phyloP scores from a whole-genome alignment of 768 basidiomycete species.

The Suillus fuscotomentosus region DNA sequence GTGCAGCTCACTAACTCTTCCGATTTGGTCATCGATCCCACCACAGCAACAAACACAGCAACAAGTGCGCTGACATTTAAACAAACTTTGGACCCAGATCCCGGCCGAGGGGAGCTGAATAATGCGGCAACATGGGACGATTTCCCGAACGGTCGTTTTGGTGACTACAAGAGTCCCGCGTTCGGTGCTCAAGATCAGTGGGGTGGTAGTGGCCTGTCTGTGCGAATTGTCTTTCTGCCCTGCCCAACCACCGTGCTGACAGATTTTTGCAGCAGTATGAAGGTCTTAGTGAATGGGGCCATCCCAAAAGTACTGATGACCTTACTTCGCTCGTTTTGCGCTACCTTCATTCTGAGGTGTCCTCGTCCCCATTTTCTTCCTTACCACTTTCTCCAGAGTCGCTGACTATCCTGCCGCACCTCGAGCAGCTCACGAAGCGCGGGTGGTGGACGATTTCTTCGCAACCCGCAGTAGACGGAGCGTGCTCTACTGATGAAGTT shows the following conservation, averaged over 20 bases:
- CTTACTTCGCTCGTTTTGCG: slow-evolving; percentile 77
- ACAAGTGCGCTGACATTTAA: slow-evolving; percentile 51
- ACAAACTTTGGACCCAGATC: slow-evolving; percentile 51
- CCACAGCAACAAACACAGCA: slow-evolving; percentile 62
- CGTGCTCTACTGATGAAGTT: slow-evolving; percentile 65
- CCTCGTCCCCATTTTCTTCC: slow-evolving; percentile 87
- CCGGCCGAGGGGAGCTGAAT: slow-evolving; percentile 71
- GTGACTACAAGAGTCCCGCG: slow-evolving; percentile 96
- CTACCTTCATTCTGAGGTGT: slow-evolving; percentile 71
- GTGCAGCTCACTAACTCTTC: slow-evolving; percentile 29
- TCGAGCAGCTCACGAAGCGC: slow-evolving; percentile 70
- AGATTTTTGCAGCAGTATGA: slow-evolving; percentile 48
- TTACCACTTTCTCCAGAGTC: slow-evolving; percentile 83
- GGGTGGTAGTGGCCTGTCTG: slow-evolving; percentile 66
- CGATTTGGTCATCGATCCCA: slow-evolving; percentile 58
- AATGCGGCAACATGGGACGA: slow-evolving; percentile 87
- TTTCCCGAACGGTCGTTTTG: slow-evolving; percentile 98
- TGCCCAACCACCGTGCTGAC: background rate
- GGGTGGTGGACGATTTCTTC: slow-evolving; percentile 98
- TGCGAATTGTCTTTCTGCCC: slow-evolving; percentile 26
- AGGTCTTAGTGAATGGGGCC: slow-evolving; percentile 72
- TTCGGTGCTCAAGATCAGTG: slow-evolving; percentile 81
- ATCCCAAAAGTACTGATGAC: slow-evolving; percentile 57
- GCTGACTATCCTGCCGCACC: slow-evolving; percentile 68
- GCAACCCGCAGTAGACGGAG: slow-evolving; percentile 90